These are phyloP conservation scores for Thecaphora thlaspeos DNA, from an alignment of 1,284 basidiomycete genomes.

Conservation along the genomic window DNA sequence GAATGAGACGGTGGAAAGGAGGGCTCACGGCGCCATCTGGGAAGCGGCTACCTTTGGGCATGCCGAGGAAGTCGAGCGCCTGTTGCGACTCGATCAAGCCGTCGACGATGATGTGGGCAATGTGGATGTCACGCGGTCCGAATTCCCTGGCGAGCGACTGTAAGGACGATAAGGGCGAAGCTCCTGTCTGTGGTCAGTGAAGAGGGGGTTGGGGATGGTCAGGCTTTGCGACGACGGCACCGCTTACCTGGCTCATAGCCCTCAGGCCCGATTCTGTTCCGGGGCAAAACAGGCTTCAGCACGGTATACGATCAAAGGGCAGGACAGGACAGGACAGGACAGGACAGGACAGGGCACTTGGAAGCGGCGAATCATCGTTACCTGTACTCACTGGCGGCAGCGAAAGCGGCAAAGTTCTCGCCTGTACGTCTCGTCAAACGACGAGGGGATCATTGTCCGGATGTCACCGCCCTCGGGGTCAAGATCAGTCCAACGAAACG, in stretches of 20 bases:
- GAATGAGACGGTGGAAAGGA: neutral
- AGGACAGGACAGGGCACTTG: too few relatives aligned
- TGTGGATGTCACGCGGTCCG: constrained; percentile 33
- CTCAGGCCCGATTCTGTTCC: constrained; percentile 25
- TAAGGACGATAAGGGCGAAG: neutral
- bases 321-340: too few relatives aligned
- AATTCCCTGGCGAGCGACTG: constrained; percentile 39
- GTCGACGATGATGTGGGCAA: constrained; percentile 44
- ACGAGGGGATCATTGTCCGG: too few relatives aligned
- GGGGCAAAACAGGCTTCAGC: neutral
- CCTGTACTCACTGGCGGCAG: constrained; percentile 27
- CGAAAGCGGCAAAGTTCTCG: constrained; percentile 45
- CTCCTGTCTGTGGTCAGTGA: too few relatives aligned
- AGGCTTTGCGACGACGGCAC: neutral
- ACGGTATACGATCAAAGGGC: too few relatives aligned
- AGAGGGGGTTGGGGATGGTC: too few relatives aligned
- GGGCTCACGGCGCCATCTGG: constrained; percentile 25
- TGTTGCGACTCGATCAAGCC: constrained; percentile 44
- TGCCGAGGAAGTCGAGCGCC: constrained; percentile 28
- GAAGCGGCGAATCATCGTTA: too few relatives aligned
- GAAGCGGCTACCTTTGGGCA: constrained; percentile 36
- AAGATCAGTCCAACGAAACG: too few relatives aligned
- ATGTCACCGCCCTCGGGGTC: too few relatives aligned
- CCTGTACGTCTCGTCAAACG: neutral
- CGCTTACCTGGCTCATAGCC: constrained; percentile 35